phyloP scores from a whole-genome alignment of 805 yeast species.

The Wickerhamomyces subpelliculosus region DNA sequence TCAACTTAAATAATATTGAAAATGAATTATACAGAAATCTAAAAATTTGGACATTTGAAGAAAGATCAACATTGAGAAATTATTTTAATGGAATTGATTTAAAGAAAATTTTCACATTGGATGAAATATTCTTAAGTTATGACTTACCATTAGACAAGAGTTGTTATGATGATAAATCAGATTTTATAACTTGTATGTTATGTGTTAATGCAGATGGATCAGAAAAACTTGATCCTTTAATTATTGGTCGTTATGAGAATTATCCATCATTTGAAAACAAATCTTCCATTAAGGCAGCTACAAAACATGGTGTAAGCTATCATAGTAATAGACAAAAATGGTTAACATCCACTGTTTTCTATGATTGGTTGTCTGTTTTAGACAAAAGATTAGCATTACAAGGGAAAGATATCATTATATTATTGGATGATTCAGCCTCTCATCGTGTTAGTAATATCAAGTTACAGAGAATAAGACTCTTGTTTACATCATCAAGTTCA shows the following conservation, averaged over 20 bases:
- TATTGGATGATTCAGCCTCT: conserved; percentile 56
- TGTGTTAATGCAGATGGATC: conserved; percentile 59
- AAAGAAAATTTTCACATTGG: conserved; percentile 49
- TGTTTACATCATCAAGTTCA: conserved; percentile 31
- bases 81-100: conserved; percentile 41
- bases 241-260: conserved; percentile 52
- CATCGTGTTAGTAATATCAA: conserved; percentile 52
- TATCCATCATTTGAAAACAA: conserved; percentile 33
- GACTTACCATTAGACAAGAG: conserved; percentile 55
- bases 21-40: conserved; percentile 37
- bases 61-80: conserved; percentile 40
- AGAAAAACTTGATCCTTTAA: conserved; percentile 53
- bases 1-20: conserved; percentile 40
- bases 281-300: conserved; percentile 38
- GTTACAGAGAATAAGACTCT: conserved; percentile 33
- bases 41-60: conserved; percentile 57
- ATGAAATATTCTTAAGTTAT: conserved; percentile 54
- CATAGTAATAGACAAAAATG: conserved; percentile 56
- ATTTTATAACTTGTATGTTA: conserved; percentile 48
- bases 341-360: conserved; percentile 56
- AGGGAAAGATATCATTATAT: conserved; percentile 44
- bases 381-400: conserved; percentile 48
- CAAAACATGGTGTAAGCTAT: conserved; percentile 44
- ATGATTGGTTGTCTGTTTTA: conserved; percentile 52
- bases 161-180: conserved; percentile 34